Base-by-base conservation (phyloP, 108 stramenopile species). In the Schizochytrium sp. region DNA sequence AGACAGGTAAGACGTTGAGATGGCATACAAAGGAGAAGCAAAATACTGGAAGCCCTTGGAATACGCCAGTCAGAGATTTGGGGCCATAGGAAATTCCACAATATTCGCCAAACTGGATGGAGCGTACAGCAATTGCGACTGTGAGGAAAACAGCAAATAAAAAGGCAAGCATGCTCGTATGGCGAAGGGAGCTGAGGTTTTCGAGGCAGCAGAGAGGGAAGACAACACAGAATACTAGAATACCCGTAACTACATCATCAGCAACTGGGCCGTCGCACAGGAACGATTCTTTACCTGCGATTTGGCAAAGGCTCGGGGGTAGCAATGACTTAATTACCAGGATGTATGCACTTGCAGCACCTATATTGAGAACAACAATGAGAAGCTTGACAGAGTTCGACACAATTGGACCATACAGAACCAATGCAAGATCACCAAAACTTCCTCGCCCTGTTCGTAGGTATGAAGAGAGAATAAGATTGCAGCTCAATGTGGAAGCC, bases 91-190 rank as follows among this genome's bases (percentile, higher is more conserved):
- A 55, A 38, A 83, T 55, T n/a, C 53, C 76, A 40, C 76, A 83
- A 40, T 38, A 83, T n/a, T 83, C 76, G 53, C 76, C 76, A 28
- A 55, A 55, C 53, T 83, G 76, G 50, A 83, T 38, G 50, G 76
- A 83, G 47, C 76, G 76, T 10, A 83, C 28, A 5, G 76, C 53
- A 28, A 83, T 83, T 17, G 76, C 76, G 15, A 50, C 47, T 5
- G 76, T 83, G 76, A 83, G 76, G 3, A 83, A 83, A 83, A 83
- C 53, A 10, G 76, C 76, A 83, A 83, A 83, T 17, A 83, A 55
- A 28, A 83, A 83, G 76, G 76, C 76, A 0, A 83, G 76, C 76
- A 83, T 83, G 76, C 50, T 55, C 76, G 76, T 83, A 53, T 83
- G 76, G 12, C 76, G 76, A 10, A 83, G 76, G n/a, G 76, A 83